phyloP scores from a whole-genome alignment of 805 yeast genomes.

The Candida caryicola region DNA sequence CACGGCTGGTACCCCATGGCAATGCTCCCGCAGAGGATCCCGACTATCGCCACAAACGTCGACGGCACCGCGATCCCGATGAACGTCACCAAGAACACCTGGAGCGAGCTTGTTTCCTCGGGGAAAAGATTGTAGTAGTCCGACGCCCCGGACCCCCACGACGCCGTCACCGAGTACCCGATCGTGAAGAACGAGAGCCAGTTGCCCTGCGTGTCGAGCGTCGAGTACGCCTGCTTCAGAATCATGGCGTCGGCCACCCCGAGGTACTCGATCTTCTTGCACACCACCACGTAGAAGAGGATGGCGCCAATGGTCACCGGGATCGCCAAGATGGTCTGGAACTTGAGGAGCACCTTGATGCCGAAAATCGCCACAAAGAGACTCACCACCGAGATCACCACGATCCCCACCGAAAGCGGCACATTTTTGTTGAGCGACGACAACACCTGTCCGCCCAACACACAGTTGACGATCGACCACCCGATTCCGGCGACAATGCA shows the following conservation, averaged over 20 bases:
- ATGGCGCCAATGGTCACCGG: constrained; percentile 30
- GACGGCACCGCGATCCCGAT: constrained; percentile 49
- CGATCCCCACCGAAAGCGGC: constrained; percentile 30
- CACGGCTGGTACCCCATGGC: constrained; percentile 59
- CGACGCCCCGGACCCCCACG: constrained; percentile 36
- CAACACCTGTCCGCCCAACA: constrained; percentile 36
- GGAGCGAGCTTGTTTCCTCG: constrained; percentile 22
- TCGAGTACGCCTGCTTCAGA: constrained; percentile 10
- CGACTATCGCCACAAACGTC: constrained; percentile 70
- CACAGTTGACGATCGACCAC: constrained; percentile 40
- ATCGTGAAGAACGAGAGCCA: constrained; percentile 36
- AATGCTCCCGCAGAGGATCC: constrained; percentile 64
- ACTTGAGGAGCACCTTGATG: constrained; percentile 26
- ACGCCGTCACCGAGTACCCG: constrained; percentile 35
- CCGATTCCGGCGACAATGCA: constrained; percentile 34
- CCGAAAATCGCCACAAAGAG: constrained; percentile 33
- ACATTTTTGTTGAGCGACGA: constrained; percentile 22
- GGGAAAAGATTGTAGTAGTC: constrained; percentile 35
- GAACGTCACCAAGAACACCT: constrained; percentile 28
- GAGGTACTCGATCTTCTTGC: constrained; percentile 19
- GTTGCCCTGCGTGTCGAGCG: constrained; percentile 25
- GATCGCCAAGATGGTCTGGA: constrained; percentile 27
- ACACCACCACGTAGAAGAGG: constrained; percentile 31
- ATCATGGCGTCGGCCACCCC: constrained; percentile 14
- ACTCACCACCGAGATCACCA: constrained; percentile 25